Evolutionary conservation across 139 green algal species (phyloP).

Genomic region (Chlorella sp.): DNA sequence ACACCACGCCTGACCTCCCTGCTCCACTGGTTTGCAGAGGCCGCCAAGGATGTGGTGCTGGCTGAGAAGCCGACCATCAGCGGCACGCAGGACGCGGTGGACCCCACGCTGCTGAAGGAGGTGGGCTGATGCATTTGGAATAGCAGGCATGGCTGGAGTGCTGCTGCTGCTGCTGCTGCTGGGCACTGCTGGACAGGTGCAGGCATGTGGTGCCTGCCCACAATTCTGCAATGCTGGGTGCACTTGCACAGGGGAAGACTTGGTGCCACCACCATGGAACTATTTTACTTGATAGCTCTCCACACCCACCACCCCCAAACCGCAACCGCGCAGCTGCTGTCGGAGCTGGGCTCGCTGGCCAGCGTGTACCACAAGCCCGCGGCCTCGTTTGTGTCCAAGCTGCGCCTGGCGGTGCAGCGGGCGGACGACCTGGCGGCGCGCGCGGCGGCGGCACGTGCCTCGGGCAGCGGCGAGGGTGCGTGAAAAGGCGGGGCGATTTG

Average conservation of each 20-base stretch:
- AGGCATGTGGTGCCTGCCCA: no score
- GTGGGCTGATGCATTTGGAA: no score
- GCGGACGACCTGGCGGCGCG: constrained; percentile 59
- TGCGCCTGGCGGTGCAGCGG: constrained; percentile 76
- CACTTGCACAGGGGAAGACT: no score
- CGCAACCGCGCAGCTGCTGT: constrained; percentile 65
- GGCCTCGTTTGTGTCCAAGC: constrained; percentile 80
- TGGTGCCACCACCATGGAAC: no score
- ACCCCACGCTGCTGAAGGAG: constrained; percentile 80
- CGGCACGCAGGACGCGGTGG: constrained; percentile 73
- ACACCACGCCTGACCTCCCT: no score
- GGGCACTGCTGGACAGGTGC: no score
- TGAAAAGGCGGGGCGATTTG: neutral
- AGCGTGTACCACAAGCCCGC: constrained; percentile 96
- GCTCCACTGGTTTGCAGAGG: constrained; percentile 52
- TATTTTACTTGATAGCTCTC: no score
- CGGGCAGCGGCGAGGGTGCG: neutral
- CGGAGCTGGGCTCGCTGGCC: constrained; percentile 82
- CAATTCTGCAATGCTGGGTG: no score
- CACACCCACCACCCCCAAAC: no score
- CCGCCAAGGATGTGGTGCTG: constrained; percentile 95
- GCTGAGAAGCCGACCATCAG: constrained; percentile 93
- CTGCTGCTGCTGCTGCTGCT: no score
- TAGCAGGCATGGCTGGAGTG: no score
- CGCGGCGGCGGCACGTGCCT: constrained; percentile 19